phyloP scores from a whole-genome alignment of 768 basidiomycete species.

The Trichaptum fuscoviolaceum region DNA sequence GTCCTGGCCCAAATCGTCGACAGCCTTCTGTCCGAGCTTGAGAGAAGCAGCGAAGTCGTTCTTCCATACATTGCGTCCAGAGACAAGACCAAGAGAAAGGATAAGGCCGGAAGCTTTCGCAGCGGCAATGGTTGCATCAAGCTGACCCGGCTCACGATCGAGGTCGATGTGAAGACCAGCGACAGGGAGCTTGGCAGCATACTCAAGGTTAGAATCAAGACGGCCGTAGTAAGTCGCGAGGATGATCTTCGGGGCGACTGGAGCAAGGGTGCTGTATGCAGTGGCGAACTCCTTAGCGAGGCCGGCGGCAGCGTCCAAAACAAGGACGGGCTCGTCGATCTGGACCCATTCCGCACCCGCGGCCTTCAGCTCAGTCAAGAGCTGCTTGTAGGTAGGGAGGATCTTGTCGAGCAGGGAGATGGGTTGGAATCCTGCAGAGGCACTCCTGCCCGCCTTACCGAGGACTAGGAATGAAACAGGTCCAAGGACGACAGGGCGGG shows the following conservation, averaged over 20 bases:
- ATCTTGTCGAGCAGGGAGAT: slow-evolving; percentile 86
- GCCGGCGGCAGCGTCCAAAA: slow-evolving; percentile 75
- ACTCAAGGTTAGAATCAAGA: slow-evolving; percentile 86
- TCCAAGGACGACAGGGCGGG: slow-evolving; percentile 94
- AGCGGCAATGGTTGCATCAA: slow-evolving; percentile 74
- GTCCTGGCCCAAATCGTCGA: slow-evolving; percentile 75
- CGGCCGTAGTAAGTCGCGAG: slow-evolving; percentile 97
- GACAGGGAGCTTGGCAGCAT: slow-evolving; percentile 87
- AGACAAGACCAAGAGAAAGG: slow-evolving; percentile 92
- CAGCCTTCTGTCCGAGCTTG: slow-evolving; percentile 77
- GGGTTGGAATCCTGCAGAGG: slow-evolving; percentile 79
- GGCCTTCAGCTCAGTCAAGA: slow-evolving; percentile 84
- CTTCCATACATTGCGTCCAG: slow-evolving; percentile 99
- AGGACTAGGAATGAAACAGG: slow-evolving; percentile 94
- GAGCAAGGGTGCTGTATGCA: slow-evolving; percentile 76
- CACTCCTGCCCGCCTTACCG: slow-evolving; percentile 85
- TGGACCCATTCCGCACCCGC: slow-evolving; percentile 95
- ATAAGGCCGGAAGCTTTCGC: slow-evolving; percentile 76
- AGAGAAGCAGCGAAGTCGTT: slow-evolving; percentile 82
- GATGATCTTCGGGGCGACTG: slow-evolving; percentile 86
- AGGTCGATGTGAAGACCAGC: slow-evolving; percentile 95
- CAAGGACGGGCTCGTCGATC: slow-evolving; percentile 94
- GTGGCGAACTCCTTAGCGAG: slow-evolving; percentile 75
- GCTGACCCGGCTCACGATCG: slow-evolving; percentile 87
- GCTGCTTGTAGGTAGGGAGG: slow-evolving; percentile 86